phyloP scores from a whole-genome alignment of 805 yeast species.

The Saturnispora halmiae region DNA sequence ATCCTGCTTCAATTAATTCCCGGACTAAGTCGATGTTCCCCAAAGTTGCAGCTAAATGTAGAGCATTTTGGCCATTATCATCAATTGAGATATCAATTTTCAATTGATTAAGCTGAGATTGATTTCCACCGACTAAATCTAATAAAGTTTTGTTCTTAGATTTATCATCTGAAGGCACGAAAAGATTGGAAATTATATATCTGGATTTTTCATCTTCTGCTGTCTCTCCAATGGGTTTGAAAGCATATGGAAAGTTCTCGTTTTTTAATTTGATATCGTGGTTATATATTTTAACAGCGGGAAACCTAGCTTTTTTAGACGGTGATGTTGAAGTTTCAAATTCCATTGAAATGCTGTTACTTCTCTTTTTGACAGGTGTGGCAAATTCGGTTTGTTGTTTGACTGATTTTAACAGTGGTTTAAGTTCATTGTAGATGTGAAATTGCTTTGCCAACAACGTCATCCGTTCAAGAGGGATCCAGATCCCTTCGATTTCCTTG shows the following conservation, averaged over 20 bases:
- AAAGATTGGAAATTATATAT: conserved; percentile 40
- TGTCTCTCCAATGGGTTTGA: conserved; percentile 35
- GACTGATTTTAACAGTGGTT: conserved; percentile 41
- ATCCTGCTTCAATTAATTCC: conserved; percentile 57
- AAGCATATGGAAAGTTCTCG: conserved; percentile 39
- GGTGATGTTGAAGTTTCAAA: not conserved
- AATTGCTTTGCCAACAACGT: conserved; percentile 40
- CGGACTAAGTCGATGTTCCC: conserved; percentile 66
- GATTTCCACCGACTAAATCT: conserved; percentile 24
- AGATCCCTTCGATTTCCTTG: conserved; percentile 69
- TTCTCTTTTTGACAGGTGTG: conserved; percentile 8
- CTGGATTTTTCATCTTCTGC: conserved; percentile 25
- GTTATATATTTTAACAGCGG: not conserved
- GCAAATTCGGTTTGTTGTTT: conserved; percentile 15
- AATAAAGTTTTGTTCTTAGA: conserved; percentile 22
- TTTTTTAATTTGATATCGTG: conserved; percentile 25
- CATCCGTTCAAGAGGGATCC: conserved; percentile 59
- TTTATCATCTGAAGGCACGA: conserved; percentile 36
- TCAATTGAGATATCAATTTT: conserved; percentile 82
- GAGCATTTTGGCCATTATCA: conserved; percentile 84
- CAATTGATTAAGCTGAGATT: conserved; percentile 27
- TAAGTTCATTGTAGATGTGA: conserved; percentile 43
- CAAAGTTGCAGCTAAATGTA: conserved; percentile 94
- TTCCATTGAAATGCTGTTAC: not conserved
- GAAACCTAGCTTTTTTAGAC: conserved; percentile 9